Evolutionary conservation across 495 filamentous ascomycete species (phyloP), one percentile per base, ranked within the genome.

Genomic region (Xylaria nigripes): DNA sequence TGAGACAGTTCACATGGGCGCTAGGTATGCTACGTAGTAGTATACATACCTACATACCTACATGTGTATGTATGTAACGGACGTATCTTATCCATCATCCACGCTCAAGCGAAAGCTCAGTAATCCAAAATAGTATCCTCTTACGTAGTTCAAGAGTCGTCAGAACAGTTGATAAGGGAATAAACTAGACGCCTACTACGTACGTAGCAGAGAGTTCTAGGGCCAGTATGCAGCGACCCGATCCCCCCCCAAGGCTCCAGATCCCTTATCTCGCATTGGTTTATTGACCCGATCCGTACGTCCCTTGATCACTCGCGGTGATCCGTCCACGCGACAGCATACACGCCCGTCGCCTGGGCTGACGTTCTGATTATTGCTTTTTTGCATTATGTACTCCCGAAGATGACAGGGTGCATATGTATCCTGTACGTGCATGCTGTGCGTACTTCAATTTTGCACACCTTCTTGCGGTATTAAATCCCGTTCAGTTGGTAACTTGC

Each of bases 201-300:
- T 15, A 36, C 32, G 32, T 36, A 36, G 10, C 32, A 12, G 32
- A 9, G 5, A 36, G 32, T 5, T 15, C 6, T 29, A 15, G 32
- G 32, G 6, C 32, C 32, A 9, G 6, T 15, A 5, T 47, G 23
- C 51, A 36, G 51, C 44, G 34, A 48, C 38, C 51, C 16, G 45
- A 45, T 30, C 22, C 25, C 46, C 42, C n/a, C n/a, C n/a, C n/a
- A n/a, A 15, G 42, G 45, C 36, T 46, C 50, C 38, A 43, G 51
- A 54, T 54, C 45, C 46, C 51, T 42, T 45, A 54, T 54, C 51
- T 54, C 47, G 51, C 51, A 54, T 54, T 32, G 32, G 24, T 40
- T 41, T 46, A 53, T 53, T 45, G 42, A 32, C 22, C 34, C 32
- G 21, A 54, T 53, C 30, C 51, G 36, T 16, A 40, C 15, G 36